phyloP scores from a whole-genome alignment of 805 yeast species.

The Hanseniaspora opuntiae region DNA sequence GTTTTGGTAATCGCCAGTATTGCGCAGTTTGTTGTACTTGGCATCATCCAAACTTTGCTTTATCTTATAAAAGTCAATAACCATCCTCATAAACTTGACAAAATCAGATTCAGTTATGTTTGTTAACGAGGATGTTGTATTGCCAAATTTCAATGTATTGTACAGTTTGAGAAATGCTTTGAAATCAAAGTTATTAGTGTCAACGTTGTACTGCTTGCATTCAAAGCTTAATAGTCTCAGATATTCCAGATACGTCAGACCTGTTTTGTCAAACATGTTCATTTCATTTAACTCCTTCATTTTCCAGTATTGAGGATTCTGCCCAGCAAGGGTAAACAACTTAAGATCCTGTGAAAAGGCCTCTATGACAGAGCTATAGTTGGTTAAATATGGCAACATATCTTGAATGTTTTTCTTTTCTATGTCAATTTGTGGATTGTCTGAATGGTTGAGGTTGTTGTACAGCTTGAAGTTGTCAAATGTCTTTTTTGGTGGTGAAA shows the following conservation, averaged over 20 bases:
- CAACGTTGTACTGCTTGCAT: background rate
- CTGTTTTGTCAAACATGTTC: background rate
- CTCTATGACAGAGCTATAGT: constrained; percentile 1
- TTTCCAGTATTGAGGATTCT: background rate
- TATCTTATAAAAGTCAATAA: constrained; percentile 6
- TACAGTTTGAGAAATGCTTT: background rate
- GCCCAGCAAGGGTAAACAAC: background rate
- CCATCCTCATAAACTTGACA: constrained; percentile 3
- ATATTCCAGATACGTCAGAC: background rate
- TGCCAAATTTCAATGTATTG: background rate
- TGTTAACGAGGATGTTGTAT: background rate
- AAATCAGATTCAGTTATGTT: background rate
- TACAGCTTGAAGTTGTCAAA: constrained; percentile 11
- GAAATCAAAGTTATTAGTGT: constrained; percentile 5
- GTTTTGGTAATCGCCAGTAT: background rate
- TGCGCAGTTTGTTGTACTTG: background rate
- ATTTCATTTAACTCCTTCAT: constrained; percentile 13
- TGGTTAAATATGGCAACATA: constrained; percentile 3
- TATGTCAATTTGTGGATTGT: background rate
- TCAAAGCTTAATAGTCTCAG: background rate
- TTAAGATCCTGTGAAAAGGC: constrained; percentile 8
- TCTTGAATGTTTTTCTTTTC: background rate
- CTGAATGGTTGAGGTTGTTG: background rate
- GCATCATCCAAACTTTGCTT: background rate
- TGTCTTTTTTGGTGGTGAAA: constrained; percentile 5